Base-by-base conservation (phyloP, 1,284 basidiomycete genomes). In the Ceratobasidium sp. region DNA sequence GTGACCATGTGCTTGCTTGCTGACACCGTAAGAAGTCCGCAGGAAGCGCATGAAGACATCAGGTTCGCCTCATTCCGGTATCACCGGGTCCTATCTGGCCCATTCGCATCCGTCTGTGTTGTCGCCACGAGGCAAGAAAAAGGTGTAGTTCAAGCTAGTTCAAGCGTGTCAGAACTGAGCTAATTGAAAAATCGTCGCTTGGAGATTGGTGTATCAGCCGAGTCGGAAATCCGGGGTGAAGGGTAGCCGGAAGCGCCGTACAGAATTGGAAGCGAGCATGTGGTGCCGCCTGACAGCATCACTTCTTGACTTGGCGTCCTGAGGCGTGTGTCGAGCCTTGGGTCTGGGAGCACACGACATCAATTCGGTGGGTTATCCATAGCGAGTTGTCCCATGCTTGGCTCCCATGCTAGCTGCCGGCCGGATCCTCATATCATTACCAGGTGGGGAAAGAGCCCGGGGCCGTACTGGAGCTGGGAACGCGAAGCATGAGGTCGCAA, bases 1-100 rank as follows among this genome's bases (percentile, higher is more conserved):
- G 56, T 15, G 71, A 44, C 71, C 71, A 74, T 74, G 71, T 74
- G 71, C 71, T 74, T 59, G 71, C 71, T 48, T 74, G 71, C 71
- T 74, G 71, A 74, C 71, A 54, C 44, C 12, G 23, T 28, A 52
- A 52, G 71, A 74, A 74, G 71, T 59, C 59, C 44, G 40, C 38
- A 62, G 59, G n/a, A n/a, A n/a, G n/a, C n/a, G n/a, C n/a, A n/a
- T n/a, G n/a, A 73, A 62, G 57, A 48, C 40, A 38, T 73, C 48
- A 40, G 28, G 46, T 74, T 62, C 50, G 28, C 20, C 12, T 33
- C 5, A 2, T 15, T 6, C 69, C 69, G 56, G 69, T 61, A 71
- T 74, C 71, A n/a, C 71, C 71, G 71, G 71, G 1, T 33, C 42
- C 7, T 6, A 33, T 44, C 38, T 10, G 40, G 23, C 26, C 61